Evolutionary conservation across 176 grass and related monocot species (phyloP).

Genomic region (Carex kokanica): DNA sequence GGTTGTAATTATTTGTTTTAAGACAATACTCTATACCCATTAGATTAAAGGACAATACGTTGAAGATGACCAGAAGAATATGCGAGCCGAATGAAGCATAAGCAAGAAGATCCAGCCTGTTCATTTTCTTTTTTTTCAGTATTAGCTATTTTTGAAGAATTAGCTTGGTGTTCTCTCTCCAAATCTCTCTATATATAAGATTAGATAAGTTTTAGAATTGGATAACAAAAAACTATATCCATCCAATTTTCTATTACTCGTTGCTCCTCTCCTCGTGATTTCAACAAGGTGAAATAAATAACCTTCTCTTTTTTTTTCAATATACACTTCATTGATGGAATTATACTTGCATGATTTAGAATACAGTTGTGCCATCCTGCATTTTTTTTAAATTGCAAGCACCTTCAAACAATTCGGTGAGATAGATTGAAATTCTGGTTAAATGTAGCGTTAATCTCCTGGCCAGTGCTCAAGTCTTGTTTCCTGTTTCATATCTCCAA

Average conservation of each 20-base stretch:
- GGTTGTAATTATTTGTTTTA: not conserved
- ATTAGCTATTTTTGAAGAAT: slow-evolving; percentile 17
- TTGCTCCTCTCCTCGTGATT: not conserved
- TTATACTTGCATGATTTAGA: not conserved
- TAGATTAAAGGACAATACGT: not conserved
- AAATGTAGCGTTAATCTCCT: not conserved
- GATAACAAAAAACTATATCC: not conserved
- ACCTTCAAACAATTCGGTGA: not conserved
- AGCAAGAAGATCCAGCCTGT: not conserved
- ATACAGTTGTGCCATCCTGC: not conserved
- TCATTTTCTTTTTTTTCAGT: not conserved
- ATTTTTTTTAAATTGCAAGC: not conserved
- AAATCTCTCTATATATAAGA: slow-evolving; percentile 10
- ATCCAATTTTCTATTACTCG: not conserved
- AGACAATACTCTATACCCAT: not conserved
- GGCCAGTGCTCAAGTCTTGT: not conserved
- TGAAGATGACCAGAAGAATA: slow-evolving; percentile 4
- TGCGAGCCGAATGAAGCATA: not conserved
- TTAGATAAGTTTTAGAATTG: not conserved
- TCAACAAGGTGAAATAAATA: slow-evolving; percentile 1
- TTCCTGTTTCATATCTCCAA: not conserved
- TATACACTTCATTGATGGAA: not conserved
- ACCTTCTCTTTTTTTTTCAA: not conserved
- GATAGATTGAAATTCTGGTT: not conserved
- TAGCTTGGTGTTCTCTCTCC: not conserved